Evolutionary conservation across 2,329 filamentous ascomycete species (phyloP), one percentile per base, ranked within the genome.

Genomic region (Simplicillium aogashimaense): DNA sequence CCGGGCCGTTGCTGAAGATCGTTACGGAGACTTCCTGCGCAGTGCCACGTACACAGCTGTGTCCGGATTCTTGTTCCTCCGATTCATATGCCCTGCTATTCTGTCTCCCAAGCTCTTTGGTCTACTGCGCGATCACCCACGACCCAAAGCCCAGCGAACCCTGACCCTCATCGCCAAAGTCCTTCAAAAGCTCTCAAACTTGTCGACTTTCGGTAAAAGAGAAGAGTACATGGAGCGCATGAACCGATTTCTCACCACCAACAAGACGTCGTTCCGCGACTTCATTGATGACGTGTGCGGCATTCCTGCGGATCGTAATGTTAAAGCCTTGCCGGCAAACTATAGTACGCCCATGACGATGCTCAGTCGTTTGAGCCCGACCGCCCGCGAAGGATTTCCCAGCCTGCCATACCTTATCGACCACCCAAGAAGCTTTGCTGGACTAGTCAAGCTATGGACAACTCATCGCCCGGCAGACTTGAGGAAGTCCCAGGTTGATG

Each of bases 161-260:
- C 72, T 95, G 39, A 95, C 90, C 0, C 72, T 97, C 37, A 89
- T 97, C 44, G 87, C 90, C 17, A 97, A 97, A 61, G 86, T 85
- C 1, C 67, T 97, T 8, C 89, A 95, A 61, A 89, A 87, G 13
- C 71, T 97, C 43, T 87, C 88, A 14, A 95, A 95, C 57, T 73
- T 95, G 62, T 86, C 86, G 2, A 87, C 79, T 0, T 95, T 95
- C 55, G 90, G 90, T 32, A 89, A 85, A 55, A 94, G 95, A 57
- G 90, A 97, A 60, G 80, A 83, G n/a, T 97, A 88, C 87, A 95
- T 97, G 89, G 89, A 95, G 63, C 88, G 88, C 0, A 97, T 97
- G 90, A 97, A 95, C 55, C 76, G 76, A 34, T 95, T 95, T 52
- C 66, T 97, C 30, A 73, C 71, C 8, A 70, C 77, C 1, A 82